Evolutionary conservation across 257 asterid species (phyloP), one percentile per base, ranked within the genome.

Genomic region (Nicotiana undulata): DNA sequence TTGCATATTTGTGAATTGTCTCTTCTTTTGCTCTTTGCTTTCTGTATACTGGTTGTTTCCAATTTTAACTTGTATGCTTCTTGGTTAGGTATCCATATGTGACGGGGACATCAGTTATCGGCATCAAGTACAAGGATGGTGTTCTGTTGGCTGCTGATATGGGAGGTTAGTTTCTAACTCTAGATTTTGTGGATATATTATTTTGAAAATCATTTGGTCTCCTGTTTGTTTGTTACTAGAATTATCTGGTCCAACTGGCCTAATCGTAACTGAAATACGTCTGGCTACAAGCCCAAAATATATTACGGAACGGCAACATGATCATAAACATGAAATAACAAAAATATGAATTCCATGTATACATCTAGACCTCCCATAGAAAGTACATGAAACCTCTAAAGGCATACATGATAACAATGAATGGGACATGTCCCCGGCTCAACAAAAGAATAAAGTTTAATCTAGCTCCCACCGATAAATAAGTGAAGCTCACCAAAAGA

Each of bases 121-220:
- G 96, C 79, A 88, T 95, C 77, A 95, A 95, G 87, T 95, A 87
- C 89, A 95, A 92, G 87, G 97, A 95, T 89, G 99, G 98, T 56
- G 88, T 93, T 83, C 93, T 95, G 65, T 63, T 95, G 89, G 97
- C 91, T 74, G 92, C 97, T 83, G 98, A 93, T 83, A 92, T 93
- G 97, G 99, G 99, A 95, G 99, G 99, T 95, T 61, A 75, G 16
- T 59, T 59, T 59, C 29, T 59, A 59, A 59, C 24, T 59, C 20
- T 20, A 20, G 4, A 58, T 8, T 59, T 59, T 9, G 29, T 59
- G 64, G 24, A 59, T 59, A 59, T 3, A 59, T 8, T 59, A 59
- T 20, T 59, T 59, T 59, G 64, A 20, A 59, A 59, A 59, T 59
- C 29, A 20, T 59, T 20, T 59, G 31, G 6, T 59, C 64, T 59